Base-by-base conservation (phyloP, 2,329 filamentous ascomycete genomes). In the Ilyonectria destructans region DNA sequence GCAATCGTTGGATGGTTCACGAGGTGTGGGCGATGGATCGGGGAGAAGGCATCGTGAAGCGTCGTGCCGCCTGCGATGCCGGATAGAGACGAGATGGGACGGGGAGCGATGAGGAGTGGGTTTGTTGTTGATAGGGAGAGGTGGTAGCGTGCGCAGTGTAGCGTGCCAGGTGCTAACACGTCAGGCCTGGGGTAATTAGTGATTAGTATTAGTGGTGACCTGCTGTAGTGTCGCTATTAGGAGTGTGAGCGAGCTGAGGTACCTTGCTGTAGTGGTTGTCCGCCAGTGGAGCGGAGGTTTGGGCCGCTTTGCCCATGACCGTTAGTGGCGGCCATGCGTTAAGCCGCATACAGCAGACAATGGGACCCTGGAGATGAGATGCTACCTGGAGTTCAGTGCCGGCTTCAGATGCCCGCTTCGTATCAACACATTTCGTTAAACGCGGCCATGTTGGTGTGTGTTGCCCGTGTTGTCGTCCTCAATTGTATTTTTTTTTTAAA, bases 21-120 rank as follows among this genome's bases (percentile, higher is more conserved):
- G 59, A 68, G 62, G 52, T 55, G 51, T 56, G 58, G 29, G 65
- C 57, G 55, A 67, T 68, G 31, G 48, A 62, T 52, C 56, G 69
- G 57, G 40, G 61, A 49, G 56, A 71, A 62, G 64, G 68, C 74
- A 76, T 76, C 67, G 70, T 73, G 73, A 74, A 69, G 67, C 58
- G 58, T 56, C 68, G 56, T 62, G 43, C 69, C 65, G 60, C 67
- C 45, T 59, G 48, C 55, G 59, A 63, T 58, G 59, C 65, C 65
- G 63, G 65, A 62, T 71, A 58, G 52, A 62, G 46, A 56, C 62
- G 58, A 51, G 59, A 64, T 23, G 57, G 57, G 52, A 51, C 48
- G 52, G 35, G 35, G 64, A 46, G 37, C 26, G 48, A 52, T 56
- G 68, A 54, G 59, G 67, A 66, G 43, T 71, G 68, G 56, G 69